Percentiles rank a stretch among this genome's conserved stretches.
phyloP scores from a whole-genome alignment of 306 rosid species.

The Cicer judaicum region DNA sequence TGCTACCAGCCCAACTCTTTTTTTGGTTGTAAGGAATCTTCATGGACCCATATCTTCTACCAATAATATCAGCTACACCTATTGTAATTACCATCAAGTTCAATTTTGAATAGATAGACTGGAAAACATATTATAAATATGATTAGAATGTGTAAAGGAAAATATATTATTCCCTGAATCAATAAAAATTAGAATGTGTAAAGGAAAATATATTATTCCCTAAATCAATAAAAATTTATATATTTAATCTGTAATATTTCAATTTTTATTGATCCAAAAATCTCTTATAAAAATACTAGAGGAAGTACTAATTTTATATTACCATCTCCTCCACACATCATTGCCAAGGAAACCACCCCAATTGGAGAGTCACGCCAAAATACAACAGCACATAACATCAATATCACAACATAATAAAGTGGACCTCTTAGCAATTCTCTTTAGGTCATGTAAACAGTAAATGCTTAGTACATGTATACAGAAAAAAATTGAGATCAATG shows the following conservation, averaged over 20 bases:
- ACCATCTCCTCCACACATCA: slow-evolving; percentile 99
- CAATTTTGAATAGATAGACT: background rate
- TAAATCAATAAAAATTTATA: too few species aligned
- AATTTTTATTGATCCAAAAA: too few species aligned
- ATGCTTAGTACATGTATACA: slow-evolving; percentile 19
- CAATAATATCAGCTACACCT: slow-evolving; percentile 96
- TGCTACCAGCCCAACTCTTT: slow-evolving; percentile 93
- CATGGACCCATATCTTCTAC: slow-evolving; percentile 75
- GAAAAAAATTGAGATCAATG: background rate
- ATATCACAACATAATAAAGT: slow-evolving; percentile 68
- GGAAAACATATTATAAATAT: slow-evolving; percentile 1
- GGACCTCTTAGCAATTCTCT: slow-evolving; percentile 96
- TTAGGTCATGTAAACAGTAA: slow-evolving; percentile 45
- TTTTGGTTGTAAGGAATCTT: slow-evolving; percentile 81
- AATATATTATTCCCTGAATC: too few species aligned
- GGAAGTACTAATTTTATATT: too few species aligned
- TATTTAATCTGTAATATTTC: too few species aligned
- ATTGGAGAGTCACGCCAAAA: slow-evolving; percentile 93
- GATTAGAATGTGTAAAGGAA: too few species aligned
- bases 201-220: too few species aligned
- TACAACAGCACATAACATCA: slow-evolving; percentile 65
- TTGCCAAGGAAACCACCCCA: slow-evolving; percentile 78
- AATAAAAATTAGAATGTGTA: too few species aligned
- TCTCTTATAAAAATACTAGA: too few species aligned
- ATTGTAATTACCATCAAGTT: background rate